Percentiles rank a stretch among this genome's conserved stretches.
phyloP scores from a whole-genome alignment of 257 asterid genomes.

The Solanum etuberosum region DNA sequence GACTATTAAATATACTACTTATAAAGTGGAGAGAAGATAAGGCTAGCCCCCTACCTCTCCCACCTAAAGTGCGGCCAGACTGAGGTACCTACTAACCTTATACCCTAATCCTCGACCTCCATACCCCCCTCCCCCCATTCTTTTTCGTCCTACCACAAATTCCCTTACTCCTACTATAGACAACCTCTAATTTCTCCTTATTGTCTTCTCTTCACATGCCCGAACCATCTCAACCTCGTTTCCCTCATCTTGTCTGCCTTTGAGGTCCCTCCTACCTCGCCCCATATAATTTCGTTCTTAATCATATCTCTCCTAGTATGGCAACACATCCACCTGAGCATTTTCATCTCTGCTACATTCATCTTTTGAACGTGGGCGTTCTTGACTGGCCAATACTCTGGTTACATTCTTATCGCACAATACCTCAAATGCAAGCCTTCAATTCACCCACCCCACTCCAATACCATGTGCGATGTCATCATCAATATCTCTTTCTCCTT shows the following conservation, averaged over 20 bases:
- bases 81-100: neutral
- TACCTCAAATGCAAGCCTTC: neutral
- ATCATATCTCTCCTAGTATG: neutral
- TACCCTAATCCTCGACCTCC: neutral
- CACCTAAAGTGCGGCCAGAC: neutral
- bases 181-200: no score
- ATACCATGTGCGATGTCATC: neutral
- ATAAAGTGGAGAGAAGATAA: neutral
- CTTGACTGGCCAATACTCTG: neutral
- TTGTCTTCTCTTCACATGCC: no score
- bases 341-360: neutral
- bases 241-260: no score
- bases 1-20: neutral
- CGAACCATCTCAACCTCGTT: no score
- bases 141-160: no score
- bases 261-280: neutral
- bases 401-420: neutral
- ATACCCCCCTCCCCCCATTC: neutral
- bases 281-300: neutral
- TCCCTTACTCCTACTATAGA: no score
- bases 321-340: neutral
- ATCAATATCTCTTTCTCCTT: neutral
- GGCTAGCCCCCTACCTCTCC: neutral
- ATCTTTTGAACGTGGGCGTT: neutral
- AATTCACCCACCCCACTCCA: neutral